Conservation (phyloP, 805 yeast genomes). For the Yamadazyma takamatsuzukensis region DNA sequence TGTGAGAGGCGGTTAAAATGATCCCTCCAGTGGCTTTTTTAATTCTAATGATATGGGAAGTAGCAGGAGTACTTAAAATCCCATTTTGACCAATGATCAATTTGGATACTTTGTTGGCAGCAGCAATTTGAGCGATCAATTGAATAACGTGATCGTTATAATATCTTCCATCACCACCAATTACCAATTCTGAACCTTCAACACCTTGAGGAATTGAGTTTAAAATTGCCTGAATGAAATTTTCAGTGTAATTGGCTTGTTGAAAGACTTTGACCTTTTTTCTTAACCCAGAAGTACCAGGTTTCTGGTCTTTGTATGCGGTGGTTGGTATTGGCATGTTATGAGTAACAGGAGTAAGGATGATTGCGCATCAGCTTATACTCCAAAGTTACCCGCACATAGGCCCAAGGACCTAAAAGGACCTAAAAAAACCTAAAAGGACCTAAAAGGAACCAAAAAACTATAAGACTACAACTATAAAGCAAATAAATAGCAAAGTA, state of each 20-base stretch:
- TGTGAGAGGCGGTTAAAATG: conserved; percentile 92
- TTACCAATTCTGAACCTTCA: conserved; percentile 67
- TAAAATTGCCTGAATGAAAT: conserved; percentile 84
- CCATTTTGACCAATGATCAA: conserved; percentile 87
- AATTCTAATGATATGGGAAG: conserved; percentile 86
- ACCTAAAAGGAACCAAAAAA: too few species aligned
- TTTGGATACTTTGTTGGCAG: conserved; percentile 87
- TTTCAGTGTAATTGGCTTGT: conserved; percentile 79
- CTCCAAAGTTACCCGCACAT: too few species aligned
- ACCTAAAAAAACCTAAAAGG: too few species aligned
- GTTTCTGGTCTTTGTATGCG: conserved; percentile 87
- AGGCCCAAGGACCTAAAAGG: too few species aligned
- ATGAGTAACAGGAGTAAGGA: too few species aligned
- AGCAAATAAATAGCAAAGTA: too few species aligned
- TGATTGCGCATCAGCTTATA: too few species aligned
- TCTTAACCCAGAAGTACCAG: conserved; percentile 96
- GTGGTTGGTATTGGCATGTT: conserved; percentile 41
- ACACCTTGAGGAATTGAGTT: conserved; percentile 90
- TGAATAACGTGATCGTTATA: conserved; percentile 81
- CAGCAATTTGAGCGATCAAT: conserved; percentile 75
- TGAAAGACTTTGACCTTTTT: conserved; percentile 86
- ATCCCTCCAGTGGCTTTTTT: conserved; percentile 85
- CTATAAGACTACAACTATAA: too few species aligned
- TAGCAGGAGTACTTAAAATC: conserved; percentile 91
- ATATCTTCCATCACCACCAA: conserved; percentile 97